Evolutionary conservation across 257 asterid species (phyloP), one percentile per base, ranked within the genome.

Genomic region (Lavandula angustifolia): DNA sequence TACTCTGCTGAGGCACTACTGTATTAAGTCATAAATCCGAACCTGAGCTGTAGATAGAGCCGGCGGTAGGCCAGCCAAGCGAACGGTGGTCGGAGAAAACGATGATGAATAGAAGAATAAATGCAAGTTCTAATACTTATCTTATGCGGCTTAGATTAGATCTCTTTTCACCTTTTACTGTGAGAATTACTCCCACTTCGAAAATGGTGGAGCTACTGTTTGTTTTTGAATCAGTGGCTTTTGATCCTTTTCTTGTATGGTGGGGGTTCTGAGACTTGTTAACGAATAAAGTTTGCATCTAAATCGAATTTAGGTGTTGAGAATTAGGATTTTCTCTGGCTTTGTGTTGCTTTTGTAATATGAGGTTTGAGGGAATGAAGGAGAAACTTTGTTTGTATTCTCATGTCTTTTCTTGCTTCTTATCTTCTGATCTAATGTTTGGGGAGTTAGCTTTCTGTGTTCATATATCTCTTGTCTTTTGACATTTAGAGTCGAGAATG

Each of bases 11-110:
- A 4, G n/a, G 9, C 12, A 59, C 64, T 4, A 8, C 1, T 9
- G 6, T 17, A 9, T 32, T 31, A 37, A 17, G 51, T 6, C 27
- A 13, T 31, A 37, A 17, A 60, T 6, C 27, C 27, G 54, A 54
- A 54, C 34, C 62, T 47, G 67, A 47, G 69, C 69, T 61, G 75
- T 60, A 51, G 3, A 33, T 18, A 10, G 63, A 41, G 74, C 57
- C 50, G 57, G 73, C 57, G 49, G 57, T 22, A 9, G 43, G 75
- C 48, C 48, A 42, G 71, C 64, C 71, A 49, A 27, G 51, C 32
- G 58, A 32, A 18, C 35, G 67, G 62, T 59, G 61, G 48, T 53
- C 34, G 48, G 44, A 42, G 40, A 40, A 14, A 1, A 33, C 52
- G 58, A 35, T 7, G 12, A 35, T 16, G 10, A 43, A 10, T 34